Evolutionary conservation across 257 asterid species (phyloP).

Genomic region (Leonotis leonurus): DNA sequence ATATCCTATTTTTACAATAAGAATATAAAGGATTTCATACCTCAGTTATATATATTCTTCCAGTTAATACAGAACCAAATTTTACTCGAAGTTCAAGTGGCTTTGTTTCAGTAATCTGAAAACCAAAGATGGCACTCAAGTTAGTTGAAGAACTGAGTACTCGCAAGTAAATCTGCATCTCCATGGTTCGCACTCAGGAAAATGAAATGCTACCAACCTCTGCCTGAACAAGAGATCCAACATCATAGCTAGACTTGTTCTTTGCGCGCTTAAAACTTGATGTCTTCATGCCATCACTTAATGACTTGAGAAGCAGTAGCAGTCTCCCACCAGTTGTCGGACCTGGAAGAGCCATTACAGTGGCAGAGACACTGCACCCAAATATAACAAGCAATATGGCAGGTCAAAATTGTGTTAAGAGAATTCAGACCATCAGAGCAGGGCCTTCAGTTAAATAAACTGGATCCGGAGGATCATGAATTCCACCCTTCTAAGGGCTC

Average conservation of each 20-base stretch:
- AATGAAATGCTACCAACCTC: constrained; percentile 47
- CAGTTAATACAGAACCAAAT: constrained; percentile 79
- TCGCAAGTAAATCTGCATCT: background rate
- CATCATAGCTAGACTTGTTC: constrained; percentile 49
- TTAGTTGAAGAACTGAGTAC: constrained; percentile 1
- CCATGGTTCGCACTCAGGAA: background rate
- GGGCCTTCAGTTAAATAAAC: background rate
- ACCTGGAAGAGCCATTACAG: constrained; percentile 63
- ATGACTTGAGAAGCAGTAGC: constrained; percentile 62
- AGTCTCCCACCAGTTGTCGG: constrained; percentile 70
- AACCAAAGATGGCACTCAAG: constrained; percentile 15
- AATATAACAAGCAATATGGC: constrained; percentile 13
- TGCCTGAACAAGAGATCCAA: constrained; percentile 73
- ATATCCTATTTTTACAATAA: background rate
- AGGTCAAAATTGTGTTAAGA: background rate
- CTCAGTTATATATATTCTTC: constrained; percentile 93
- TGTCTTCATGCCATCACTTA: constrained; percentile 43
- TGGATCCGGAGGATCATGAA: background rate
- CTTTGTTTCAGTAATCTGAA: constrained; percentile 81
- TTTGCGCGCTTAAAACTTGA: constrained; percentile 72
- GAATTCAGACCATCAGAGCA: no score
- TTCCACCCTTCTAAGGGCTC: background rate
- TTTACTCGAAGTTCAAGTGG: constrained; percentile 79
- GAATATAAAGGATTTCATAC: constrained; percentile 27
- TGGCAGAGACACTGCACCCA: constrained; percentile 62